Evolutionary conservation across 257 asterid species (phyloP).

Genomic region (Leonotis leonurus): DNA sequence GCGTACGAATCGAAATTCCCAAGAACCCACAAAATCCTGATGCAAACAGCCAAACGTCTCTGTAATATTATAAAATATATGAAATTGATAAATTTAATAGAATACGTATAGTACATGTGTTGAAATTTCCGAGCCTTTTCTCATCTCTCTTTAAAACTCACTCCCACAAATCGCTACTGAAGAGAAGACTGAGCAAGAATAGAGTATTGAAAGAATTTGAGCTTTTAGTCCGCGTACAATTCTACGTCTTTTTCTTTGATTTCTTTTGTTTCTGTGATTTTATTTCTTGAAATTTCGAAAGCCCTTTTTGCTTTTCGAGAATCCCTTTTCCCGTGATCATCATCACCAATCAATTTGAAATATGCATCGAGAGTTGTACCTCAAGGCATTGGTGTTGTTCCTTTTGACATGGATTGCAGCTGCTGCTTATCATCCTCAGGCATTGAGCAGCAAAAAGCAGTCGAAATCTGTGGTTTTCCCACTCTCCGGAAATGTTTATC

Average conservation of each 20-base stretch:
- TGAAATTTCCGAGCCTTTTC: neutral
- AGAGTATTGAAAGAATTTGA: neutral
- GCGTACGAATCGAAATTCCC: conserved; percentile 20
- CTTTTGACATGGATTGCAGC: conserved; percentile 31
- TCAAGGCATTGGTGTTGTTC: conserved; percentile 33
- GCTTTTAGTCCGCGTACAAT: neutral
- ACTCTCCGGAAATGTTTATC: conserved; percentile 78
- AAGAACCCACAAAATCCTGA: conserved; percentile 2
- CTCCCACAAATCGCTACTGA: neutral
- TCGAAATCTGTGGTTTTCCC: conserved; percentile 50
- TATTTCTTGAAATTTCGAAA: neutral
- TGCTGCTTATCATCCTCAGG: conserved; percentile 43
- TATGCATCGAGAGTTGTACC: conserved; percentile 28
- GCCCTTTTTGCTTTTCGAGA: neutral
- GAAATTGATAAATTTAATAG: neutral
- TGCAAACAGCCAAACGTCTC: neutral
- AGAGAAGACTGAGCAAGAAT: neutral
- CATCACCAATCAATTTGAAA: neutral
- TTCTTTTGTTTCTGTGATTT: neutral
- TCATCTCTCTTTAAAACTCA: neutral
- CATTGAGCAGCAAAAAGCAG: conserved; percentile 1
- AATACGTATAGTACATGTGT: neutral
- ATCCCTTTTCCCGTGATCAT: neutral
- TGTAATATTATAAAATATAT: neutral
- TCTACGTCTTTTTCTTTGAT: neutral